Evolutionary conservation across 2,329 filamentous ascomycete species (phyloP), one percentile per base, ranked within the genome.

Genomic region (Botrytis byssoidea): DNA sequence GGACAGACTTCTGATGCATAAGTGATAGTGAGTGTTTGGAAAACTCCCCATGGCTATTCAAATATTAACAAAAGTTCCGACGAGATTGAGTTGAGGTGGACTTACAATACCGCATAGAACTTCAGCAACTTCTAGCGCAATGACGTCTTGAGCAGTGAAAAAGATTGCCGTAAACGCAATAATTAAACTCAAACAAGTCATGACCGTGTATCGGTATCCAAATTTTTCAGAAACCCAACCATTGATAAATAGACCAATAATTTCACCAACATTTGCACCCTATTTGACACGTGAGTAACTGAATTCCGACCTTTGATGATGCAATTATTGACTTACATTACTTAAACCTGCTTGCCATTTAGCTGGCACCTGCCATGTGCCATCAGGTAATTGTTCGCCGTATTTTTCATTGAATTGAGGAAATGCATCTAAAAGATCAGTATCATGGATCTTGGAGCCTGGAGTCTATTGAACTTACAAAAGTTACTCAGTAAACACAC

Each of bases 1-100:
- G 87, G 87, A 74, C 86, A 88, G 51, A 88, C 86, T 79, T 88
- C 87, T 44, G 85, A 85, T 14, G 81, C 81, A 68, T 82, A 82
- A 35, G 71, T 73, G 6, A 73, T 35, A 14, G 71, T 73, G 25
- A 73, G 44, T 85, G 84, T 81, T 74, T 83, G 82, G 76, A 84
- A 85, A 18, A 84, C 81, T 65, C 83, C 83, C 83, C 83, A 84
- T 25, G 83, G 83, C 81, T 82, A 71, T 2, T 6, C 60, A 40
- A 60, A 35, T 22, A 48, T 77, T 73, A 77, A 74, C 35, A 46
- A 29, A 44, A 57, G 14, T 55, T 57, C 3, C 22, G 3, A 4
- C 1, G 1, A 22, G n/a, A 6, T 22, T 32, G 22, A 29, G 37
- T 35, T 4, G 16, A 42, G 61, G 16, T 29, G 1, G 59, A 72